These are phyloP conservation scores for Euphrasia confusa DNA, from an alignment of 257 asterid genomes.

Conservation along the genomic window DNA sequence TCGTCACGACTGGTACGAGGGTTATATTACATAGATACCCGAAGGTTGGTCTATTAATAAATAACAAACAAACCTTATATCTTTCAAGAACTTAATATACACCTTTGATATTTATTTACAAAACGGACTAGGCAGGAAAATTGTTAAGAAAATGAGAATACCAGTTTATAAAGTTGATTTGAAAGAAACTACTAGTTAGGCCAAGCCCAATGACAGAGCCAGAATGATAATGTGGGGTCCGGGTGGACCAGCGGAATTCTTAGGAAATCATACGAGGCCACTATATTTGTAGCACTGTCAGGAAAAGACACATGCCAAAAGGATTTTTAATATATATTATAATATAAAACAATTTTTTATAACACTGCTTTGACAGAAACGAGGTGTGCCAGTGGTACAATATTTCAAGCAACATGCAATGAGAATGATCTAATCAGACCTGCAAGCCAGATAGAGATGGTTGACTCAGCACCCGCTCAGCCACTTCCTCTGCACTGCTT, in stretches of 20 bases:
- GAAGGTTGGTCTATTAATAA: background rate
- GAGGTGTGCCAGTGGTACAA: background rate
- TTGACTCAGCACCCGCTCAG: slow-evolving; percentile 73
- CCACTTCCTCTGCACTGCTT: slow-evolving; percentile 89
- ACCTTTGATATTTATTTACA: background rate
- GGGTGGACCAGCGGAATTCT: too few relatives aligned
- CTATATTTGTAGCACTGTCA: too few relatives aligned
- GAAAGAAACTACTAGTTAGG: background rate
- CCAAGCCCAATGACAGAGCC: too few relatives aligned
- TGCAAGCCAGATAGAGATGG: slow-evolving; percentile 86
- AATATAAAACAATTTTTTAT: background rate
- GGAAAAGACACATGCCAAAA: background rate
- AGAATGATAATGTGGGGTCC: too few relatives aligned
- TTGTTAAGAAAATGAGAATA: background rate
- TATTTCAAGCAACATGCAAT: slow-evolving; percentile 11
- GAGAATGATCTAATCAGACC: slow-evolving; percentile 37
- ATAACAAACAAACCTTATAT: background rate
- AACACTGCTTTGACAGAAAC: too few relatives aligned
- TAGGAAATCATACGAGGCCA: too few relatives aligned
- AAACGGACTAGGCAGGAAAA: background rate
- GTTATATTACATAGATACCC: background rate
- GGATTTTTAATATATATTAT: background rate
- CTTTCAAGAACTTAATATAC: background rate
- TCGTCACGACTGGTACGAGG: background rate
- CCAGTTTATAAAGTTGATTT: background rate